phyloP scores from a whole-genome alignment of 352 stramenopile genomes.

The Saprolegnia parasitica region DNA sequence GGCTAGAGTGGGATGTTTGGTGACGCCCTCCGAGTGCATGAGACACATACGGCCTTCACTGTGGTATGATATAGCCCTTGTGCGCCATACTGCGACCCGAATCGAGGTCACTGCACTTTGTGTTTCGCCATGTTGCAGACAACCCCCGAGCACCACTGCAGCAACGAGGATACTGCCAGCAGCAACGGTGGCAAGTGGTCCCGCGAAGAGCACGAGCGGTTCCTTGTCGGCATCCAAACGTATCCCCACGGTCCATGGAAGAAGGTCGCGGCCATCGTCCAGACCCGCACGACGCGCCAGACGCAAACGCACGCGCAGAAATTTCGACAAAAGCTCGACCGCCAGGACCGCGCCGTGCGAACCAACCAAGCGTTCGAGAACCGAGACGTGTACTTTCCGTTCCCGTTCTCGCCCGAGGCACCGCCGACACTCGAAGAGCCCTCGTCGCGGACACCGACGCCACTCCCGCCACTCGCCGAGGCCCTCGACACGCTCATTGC shows the following conservation, averaged over 20 bases:
- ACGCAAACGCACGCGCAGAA: conserved; percentile 69
- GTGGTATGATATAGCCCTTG: conserved; percentile 11
- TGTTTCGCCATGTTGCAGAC: conserved; percentile 2
- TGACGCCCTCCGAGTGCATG: not conserved
- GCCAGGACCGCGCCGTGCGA: not conserved
- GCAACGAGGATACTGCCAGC: not conserved
- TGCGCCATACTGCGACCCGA: not conserved
- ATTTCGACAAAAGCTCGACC: conserved; percentile 52
- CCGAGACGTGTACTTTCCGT: not conserved
- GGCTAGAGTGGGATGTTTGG: not conserved
- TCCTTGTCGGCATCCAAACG: conserved; percentile 58
- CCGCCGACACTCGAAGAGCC: conserved; percentile 5
- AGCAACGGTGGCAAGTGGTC: conserved; percentile 28
- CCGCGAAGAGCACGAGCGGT: conserved; percentile 55
- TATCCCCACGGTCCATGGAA: conserved; percentile 62
- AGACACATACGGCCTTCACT: not conserved
- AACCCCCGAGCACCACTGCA: not conserved
- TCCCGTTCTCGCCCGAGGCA: not conserved
- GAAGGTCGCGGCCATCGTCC: conserved; percentile 52
- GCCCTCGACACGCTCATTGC: not conserved
- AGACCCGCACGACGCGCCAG: conserved; percentile 58
- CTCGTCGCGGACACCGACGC: not conserved
- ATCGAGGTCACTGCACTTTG: not conserved
- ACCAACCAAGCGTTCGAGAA: conserved; percentile 13
- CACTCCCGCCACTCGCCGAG: not conserved